A percentile compares a stretch with the other conserved stretches of the same genome.
phyloP scores from a whole-genome alignment of 1,139 yeast species.

The Blastobotrys buckinghamii region DNA sequence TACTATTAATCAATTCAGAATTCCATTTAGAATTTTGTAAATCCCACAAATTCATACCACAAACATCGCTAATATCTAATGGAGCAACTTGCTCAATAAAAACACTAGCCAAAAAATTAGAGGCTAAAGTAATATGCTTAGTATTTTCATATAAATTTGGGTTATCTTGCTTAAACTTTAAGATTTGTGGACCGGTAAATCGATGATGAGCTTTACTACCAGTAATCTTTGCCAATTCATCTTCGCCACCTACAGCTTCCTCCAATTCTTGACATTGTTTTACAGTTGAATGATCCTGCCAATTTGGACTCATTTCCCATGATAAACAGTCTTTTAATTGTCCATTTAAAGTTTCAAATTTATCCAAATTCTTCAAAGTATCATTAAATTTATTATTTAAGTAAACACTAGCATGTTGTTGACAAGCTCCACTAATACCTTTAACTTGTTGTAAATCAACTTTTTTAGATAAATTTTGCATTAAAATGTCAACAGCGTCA shows the following conservation, averaged over 20 bases:
- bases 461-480: conserved; percentile 46
- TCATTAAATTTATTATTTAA: conserved; percentile 53
- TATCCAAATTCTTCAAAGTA: conserved; percentile 31
- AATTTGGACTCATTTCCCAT: conserved; percentile 69
- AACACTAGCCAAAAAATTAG: conserved; percentile 71
- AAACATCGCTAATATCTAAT: conserved; percentile 79
- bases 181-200: conserved; percentile 85
- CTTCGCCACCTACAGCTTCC: conserved; percentile 55
- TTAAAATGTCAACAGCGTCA: conserved; percentile 67
- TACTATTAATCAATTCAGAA: conserved; percentile 42
- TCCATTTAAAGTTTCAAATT: conserved; percentile 13
- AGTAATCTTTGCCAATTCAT: conserved; percentile 57
- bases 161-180: conserved; percentile 57
- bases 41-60: conserved; percentile 88
- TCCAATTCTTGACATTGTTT: conserved; percentile 62
- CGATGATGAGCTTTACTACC: conserved; percentile 89
- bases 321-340: conserved; percentile 44
- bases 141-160: conserved; percentile 54
- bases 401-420: conserved; percentile 87
- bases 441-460: conserved; percentile 58
- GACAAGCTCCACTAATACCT: conserved; percentile 82
- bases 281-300: conserved; percentile 92
- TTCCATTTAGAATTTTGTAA: conserved; percentile 48
- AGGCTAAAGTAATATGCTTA: conserved; percentile 61
- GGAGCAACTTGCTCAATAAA: conserved; percentile 58